Evolutionary conservation across 352 stramenopile species (phyloP), one percentile per base, ranked within the genome.

Genomic region (Hyphochytrium catenoides): DNA sequence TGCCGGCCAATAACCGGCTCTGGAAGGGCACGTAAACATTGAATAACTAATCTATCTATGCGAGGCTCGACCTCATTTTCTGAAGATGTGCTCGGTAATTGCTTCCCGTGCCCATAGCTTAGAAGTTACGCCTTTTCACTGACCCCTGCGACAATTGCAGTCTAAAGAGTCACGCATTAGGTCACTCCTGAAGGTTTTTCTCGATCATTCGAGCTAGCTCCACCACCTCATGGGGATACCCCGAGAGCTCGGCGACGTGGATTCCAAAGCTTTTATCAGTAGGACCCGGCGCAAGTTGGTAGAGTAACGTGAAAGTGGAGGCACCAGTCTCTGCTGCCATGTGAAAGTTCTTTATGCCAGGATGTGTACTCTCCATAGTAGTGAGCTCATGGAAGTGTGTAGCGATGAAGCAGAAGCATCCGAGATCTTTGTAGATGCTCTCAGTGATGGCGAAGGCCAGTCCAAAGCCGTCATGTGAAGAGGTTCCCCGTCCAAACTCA

Each of bases 331-430:
- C 56, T 15, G 91, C 89, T 9, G 78, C 90, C 16, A 98, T 83
- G 59, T 98, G 88, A 40, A 91, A 89, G 56, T 98, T 98, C 15
- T 91, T 72, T 31, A 78, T 76, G n/a, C 43, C 44, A 12, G 48
- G 20, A 35, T 75, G 46, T 11, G 74, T 65, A 16, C 83, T 53
- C 43, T 74, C 57, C n/a, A 97, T 51, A 11, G 64, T 67, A 23
- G 90, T 98, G 22, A 99, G 61, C 52, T 99, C 93, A 59, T 99
- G 91, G 48, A 98, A 98, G 57, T 99, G 93, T 15, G 93, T 98
- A 4, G 93, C 90, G 62, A 98, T 98, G 15, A 96, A 70, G 34
- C 59, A 75, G 22, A 73, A 62, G 35, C 57, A 77, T 12, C 63
- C 46, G 41, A 95, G 79, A 7, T 69, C 61, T 20, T 60, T 48